These are phyloP conservation scores for Trichosporon sp. DNA, from an alignment of 1,284 basidiomycete genomes.

Conservation along the genomic window DNA sequence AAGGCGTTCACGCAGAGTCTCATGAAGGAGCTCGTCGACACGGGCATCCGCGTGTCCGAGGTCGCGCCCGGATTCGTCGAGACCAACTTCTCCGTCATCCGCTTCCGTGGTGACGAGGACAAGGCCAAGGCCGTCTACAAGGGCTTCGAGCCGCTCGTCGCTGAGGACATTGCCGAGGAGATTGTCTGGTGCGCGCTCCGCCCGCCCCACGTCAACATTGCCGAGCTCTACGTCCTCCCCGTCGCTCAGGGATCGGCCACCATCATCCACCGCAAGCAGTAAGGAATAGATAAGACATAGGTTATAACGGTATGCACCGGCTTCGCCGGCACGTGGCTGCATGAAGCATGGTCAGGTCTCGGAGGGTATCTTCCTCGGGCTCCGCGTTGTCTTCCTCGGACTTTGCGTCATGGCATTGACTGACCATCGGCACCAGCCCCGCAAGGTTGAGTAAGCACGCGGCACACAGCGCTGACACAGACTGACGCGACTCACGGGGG, in stretches of 20 bases:
- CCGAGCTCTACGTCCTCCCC: conserved; percentile 63
- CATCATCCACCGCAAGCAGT: conserved; percentile 35
- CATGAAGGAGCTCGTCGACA: conserved; percentile 79
- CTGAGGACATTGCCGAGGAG: conserved; percentile 86
- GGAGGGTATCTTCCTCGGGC: too few species aligned
- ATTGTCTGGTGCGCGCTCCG: conserved; percentile 92
- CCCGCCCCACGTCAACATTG: conserved; percentile 82
- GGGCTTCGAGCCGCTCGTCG: conserved; percentile 73
- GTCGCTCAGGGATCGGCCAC: conserved; percentile 35
- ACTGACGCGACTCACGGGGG: neutral
- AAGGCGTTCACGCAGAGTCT: conserved; percentile 80
- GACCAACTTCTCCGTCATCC: conserved; percentile 70
- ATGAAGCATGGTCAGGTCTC: too few species aligned
- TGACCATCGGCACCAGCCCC: too few species aligned
- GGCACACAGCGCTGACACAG: neutral
- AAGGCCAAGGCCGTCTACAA: conserved; percentile 83
- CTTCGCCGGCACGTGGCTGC: neutral
- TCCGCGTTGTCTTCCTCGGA: neutral
- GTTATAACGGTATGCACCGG: conserved; percentile 3
- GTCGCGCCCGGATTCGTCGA: conserved; percentile 71
- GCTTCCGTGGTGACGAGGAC: conserved; percentile 75
- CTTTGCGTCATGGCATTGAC: neutral
- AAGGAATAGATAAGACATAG: neutral
- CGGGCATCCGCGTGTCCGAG: conserved; percentile 83
- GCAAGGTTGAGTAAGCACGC: neutral